Evolutionary conservation across 2,329 filamentous ascomycete species (phyloP).

Genomic region (Bipolaris gigantea): DNA sequence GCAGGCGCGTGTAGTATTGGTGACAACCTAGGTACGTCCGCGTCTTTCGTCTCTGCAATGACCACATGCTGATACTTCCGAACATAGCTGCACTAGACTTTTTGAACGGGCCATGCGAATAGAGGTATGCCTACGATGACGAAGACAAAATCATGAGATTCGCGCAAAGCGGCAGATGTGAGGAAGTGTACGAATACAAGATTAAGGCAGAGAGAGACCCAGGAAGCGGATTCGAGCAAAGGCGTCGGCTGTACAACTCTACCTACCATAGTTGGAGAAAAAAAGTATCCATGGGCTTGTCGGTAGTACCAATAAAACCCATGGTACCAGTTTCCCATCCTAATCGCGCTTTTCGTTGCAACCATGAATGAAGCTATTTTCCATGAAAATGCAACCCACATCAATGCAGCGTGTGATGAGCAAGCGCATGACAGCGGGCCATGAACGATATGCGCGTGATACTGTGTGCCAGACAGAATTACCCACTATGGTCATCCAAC

Average conservation of each 20-base stretch:
- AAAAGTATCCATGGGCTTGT: neutral
- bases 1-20: constrained; percentile 30
- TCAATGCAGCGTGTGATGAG: neutral
- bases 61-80: constrained; percentile 2
- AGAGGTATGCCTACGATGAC: neutral
- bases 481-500: neutral
- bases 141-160: neutral
- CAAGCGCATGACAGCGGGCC: neutral
- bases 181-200: constrained; percentile 3
- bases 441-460: neutral
- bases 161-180: neutral
- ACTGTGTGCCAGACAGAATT: neutral
- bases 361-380: neutral
- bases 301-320: neutral
- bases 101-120: constrained; percentile 14
- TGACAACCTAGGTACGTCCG: constrained; percentile 38
- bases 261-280: neutral
- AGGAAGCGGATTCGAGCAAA: neutral
- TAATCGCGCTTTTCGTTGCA: neutral
- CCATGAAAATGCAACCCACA: neutral
- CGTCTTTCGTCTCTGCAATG: neutral
- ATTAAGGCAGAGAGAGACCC: neutral
- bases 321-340: neutral
- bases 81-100: constrained; percentile 17
- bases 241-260: neutral